phyloP scores from a whole-genome alignment of 73 alveolate species.

The Paramecium bursaria region DNA sequence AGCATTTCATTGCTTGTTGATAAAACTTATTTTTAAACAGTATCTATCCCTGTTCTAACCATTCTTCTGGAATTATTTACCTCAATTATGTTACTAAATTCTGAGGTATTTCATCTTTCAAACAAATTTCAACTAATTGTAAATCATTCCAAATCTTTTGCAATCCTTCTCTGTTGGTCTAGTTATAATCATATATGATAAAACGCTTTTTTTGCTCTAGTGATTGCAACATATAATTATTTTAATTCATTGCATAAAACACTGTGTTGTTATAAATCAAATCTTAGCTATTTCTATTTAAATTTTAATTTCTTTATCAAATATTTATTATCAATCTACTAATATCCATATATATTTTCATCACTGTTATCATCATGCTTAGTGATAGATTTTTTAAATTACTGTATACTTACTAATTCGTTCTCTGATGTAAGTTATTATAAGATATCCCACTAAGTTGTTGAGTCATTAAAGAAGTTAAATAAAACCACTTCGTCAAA shows the following conservation, averaged over 20 bases:
- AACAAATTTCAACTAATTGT: conserved; percentile 74
- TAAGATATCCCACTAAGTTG: conserved; percentile 63
- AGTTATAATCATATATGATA: conserved; percentile 82
- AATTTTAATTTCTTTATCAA: too few relatives aligned
- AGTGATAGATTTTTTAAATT: neutral
- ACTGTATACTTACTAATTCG: neutral
- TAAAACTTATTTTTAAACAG: conserved; percentile 85
- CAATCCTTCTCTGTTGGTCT: conserved; percentile 72
- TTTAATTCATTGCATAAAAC: conserved; percentile 89
- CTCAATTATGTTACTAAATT: conserved; percentile 5
- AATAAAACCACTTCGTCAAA: conserved; percentile 89
- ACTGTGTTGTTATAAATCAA: too few relatives aligned
- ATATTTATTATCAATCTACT: too few relatives aligned
- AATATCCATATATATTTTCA: too few relatives aligned
- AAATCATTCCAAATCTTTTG: conserved; percentile 78
- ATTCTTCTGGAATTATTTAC: conserved; percentile 66
- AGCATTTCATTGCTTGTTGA: conserved; percentile 86
- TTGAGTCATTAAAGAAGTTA: conserved; percentile 68
- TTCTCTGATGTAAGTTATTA: neutral
- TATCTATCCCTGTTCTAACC: conserved; percentile 83
- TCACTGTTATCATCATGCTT: neutral
- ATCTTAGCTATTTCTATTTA: too few relatives aligned
- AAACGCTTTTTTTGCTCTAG: conserved; percentile 89
- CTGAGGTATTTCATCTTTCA: too few relatives aligned
- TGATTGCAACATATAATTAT: conserved; percentile 86